Percentiles rank a stretch among this genome's conserved stretches.
Evolutionary conservation across 257 asterid genomes (phyloP).

Genomic region (Solanum pimpinellifolium): DNA sequence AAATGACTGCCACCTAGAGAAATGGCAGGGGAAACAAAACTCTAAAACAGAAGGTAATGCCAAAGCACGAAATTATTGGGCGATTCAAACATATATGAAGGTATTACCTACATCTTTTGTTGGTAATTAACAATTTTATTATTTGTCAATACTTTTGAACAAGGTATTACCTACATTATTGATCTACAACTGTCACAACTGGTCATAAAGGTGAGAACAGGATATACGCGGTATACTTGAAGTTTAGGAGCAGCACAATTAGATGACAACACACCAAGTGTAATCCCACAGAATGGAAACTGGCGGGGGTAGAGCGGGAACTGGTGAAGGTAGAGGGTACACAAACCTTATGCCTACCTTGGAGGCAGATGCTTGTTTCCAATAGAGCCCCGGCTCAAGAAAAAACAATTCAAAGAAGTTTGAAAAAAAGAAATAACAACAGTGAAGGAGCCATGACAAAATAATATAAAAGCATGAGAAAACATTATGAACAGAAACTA

Average conservation of each 20-base stretch:
- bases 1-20: neutral
- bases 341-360: neutral
- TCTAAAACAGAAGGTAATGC: neutral
- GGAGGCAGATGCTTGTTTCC: neutral
- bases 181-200: neutral
- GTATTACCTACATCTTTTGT: neutral
- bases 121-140: neutral
- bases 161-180: neutral
- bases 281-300: neutral
- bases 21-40: neutral
- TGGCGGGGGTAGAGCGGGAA: neutral
- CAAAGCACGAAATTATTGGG: neutral
- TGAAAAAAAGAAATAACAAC: neutral
- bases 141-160: neutral
- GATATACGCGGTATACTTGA: neutral
- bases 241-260: neutral
- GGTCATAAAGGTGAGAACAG: neutral
- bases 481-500: neutral
- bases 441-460: neutral
- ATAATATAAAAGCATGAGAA: neutral
- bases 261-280: neutral
- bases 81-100: neutral
- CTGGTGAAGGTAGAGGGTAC: neutral
- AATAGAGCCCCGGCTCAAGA: neutral
- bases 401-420: neutral